Base-by-base conservation (phyloP, 495 filamentous ascomycete genomes). In the Parachaetomium inaequale region DNA sequence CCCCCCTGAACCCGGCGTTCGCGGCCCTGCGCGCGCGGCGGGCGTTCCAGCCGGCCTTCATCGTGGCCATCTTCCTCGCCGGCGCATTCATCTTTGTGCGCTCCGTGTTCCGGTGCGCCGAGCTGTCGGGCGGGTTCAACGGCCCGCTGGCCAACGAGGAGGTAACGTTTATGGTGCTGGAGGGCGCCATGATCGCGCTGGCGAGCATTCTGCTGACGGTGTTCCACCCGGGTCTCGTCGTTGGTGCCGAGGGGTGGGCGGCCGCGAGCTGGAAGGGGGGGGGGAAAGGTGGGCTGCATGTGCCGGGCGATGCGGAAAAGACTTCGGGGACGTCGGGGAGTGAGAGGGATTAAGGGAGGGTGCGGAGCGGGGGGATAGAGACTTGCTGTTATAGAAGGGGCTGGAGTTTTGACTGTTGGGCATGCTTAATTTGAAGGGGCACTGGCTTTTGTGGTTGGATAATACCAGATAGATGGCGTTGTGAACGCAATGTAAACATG, bases 41-140 rank as follows among this genome's bases (percentile, higher is more conserved):
- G 31, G 0, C 38, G 25, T 49, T 53, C 14, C 58, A 65, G 53
- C 59, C 62, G 14, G 3, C 0, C 1, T 55, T 52, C 23, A 31
- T 67, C 21, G 23, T 19, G 5, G 62, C 38, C 8, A 4, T 64
- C 12, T 2, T 52, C 14, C 17, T 32, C 14, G 69, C 71, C 0
- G 71, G 68, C 0, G 3, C 78, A 25, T 59, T 63, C 38, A 76
- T 79, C 66, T 69, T 76, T 58, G 63, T 70, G 31, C 70, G 75
- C 21, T 69, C 55, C 47, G 58, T 63, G 14, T 79, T 73, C 61
- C 72, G 77, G 7, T 66, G 68, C 47, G 71, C 68, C 7, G 76
- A 78, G 62, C 63, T 80, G 3, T 63, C 63, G 5, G 66, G 63
- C 14, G 78, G 78, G 2, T 79, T 76, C 55, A 29, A 67, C 14